phyloP scores from a whole-genome alignment of 306 rosid genomes.

The Bauhinia variegata region DNA sequence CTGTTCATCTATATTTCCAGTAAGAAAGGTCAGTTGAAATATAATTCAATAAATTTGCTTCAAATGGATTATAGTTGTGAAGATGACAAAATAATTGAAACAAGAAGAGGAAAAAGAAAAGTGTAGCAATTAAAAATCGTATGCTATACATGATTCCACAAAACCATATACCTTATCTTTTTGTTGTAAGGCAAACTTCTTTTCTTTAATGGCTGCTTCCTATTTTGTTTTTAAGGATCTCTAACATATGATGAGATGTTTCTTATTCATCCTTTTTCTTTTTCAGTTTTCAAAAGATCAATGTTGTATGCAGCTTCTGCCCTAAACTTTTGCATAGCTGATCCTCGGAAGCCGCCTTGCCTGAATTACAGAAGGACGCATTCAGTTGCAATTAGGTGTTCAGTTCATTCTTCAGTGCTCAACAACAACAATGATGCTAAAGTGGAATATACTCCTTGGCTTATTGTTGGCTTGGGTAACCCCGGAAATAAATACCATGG shows the following conservation, averaged over 20 bases:
- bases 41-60: too few relatives aligned
- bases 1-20: too few relatives aligned
- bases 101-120: too few relatives aligned
- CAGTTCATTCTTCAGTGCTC: slow-evolving; percentile 59
- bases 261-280: background rate
- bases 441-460: slow-evolving; percentile 97
- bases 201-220: too few relatives aligned
- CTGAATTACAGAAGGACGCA: slow-evolving; percentile 29
- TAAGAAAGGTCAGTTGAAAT: too few relatives aligned
- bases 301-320: slow-evolving; percentile 63
- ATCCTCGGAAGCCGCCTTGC: slow-evolving; percentile 41
- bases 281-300: slow-evolving; percentile 49
- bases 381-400: slow-evolving; percentile 42
- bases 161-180: too few relatives aligned
- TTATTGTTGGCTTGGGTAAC: slow-evolving; percentile 92
- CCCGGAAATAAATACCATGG: slow-evolving; percentile 91
- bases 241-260: background rate
- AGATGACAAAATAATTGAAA: too few relatives aligned
- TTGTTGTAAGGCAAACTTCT: too few relatives aligned
- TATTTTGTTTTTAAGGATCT: too few relatives aligned
- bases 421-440: slow-evolving; percentile 47
- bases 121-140: too few relatives aligned
- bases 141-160: too few relatives aligned
- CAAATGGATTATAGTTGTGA: too few relatives aligned
- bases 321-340: slow-evolving; percentile 47